A percentile compares a stretch with the other conserved stretches of the same genome.
These are phyloP conservation scores for Taiwanofungus camphoratus DNA, from an alignment of 1,284 basidiomycete genomes.

Conservation along the genomic window DNA sequence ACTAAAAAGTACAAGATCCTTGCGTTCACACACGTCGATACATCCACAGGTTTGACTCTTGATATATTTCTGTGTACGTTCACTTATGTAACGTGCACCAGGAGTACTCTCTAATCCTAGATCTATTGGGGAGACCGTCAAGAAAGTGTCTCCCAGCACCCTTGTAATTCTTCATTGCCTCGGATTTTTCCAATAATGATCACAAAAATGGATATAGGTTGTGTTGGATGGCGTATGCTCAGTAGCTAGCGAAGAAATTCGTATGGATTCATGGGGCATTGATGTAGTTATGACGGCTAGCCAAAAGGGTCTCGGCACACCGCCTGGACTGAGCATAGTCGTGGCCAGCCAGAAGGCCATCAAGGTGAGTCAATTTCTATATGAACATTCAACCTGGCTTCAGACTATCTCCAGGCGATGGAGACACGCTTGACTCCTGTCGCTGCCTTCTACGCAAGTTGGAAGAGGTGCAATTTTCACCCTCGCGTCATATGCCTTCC, in stretches of 20 bases:
- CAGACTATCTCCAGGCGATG: constrained; percentile 44
- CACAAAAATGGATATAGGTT: constrained; percentile 37
- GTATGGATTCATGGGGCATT: constrained; percentile 90
- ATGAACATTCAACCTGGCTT: background rate
- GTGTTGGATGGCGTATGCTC: constrained; percentile 93
- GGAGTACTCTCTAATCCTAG: background rate
- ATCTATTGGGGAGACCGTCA: constrained; percentile 67
- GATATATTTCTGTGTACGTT: background rate
- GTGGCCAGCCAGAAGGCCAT: constrained; percentile 81
- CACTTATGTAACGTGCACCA: too few relatives aligned
- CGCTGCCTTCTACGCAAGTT: constrained; percentile 83
- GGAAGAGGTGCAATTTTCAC: constrained; percentile 59
- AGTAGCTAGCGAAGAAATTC: constrained; percentile 94
- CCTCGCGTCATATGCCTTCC: background rate
- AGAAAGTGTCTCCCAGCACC: constrained; percentile 79
- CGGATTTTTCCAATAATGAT: constrained; percentile 5
- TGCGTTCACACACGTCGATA: constrained; percentile 94
- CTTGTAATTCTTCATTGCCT: constrained; percentile 41
- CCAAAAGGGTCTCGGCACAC: constrained; percentile 93
- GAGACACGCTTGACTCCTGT: constrained; percentile 68
- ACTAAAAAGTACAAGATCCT: constrained; percentile 86
- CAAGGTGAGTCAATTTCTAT: constrained; percentile 33
- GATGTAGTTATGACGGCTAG: constrained; percentile 89
- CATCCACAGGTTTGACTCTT: constrained; percentile 63
- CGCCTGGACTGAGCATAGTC: constrained; percentile 90